Evolutionary conservation across 2,329 filamentous ascomycete species (phyloP).

Genomic region (Venturia carpophila): DNA sequence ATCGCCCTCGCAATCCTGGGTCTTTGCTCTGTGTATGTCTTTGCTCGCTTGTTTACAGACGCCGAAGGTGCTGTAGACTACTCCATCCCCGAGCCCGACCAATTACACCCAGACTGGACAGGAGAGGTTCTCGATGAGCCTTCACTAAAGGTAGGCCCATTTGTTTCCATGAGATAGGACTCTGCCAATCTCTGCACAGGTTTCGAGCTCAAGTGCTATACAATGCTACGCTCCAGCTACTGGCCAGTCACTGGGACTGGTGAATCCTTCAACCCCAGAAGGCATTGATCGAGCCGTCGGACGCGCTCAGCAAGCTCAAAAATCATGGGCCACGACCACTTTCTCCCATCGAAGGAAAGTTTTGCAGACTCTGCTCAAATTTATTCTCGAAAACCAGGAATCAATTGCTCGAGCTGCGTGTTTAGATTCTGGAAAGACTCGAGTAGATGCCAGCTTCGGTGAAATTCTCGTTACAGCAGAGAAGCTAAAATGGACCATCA

Average conservation of each 20-base stretch:
- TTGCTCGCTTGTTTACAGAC: conserved; percentile 19
- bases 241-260: conserved; percentile 68
- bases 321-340: conserved; percentile 66
- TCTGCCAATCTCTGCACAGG: conserved; percentile 28
- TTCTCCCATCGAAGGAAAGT: conserved; percentile 73
- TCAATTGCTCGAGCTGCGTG: conserved; percentile 78
- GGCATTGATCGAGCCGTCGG: conserved; percentile 73
- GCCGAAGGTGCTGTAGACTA: conserved; percentile 48
- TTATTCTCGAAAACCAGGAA: conserved; percentile 82
- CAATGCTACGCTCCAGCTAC: conserved; percentile 88
- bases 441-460: conserved; percentile 86
- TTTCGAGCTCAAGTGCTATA: conserved; percentile 58
- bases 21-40: conserved; percentile 13
- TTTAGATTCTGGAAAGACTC: conserved; percentile 91
- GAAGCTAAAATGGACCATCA: conserved; percentile 89
- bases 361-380: conserved; percentile 69
- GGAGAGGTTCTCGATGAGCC: conserved; percentile 52
- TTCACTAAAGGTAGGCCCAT: conserved; percentile 47
- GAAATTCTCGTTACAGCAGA: conserved; percentile 92
- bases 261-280: conserved; percentile 67
- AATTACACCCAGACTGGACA: conserved; percentile 47
- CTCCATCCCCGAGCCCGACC: conserved; percentile 53
- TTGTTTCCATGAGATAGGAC: neutral
- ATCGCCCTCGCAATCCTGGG: conserved; percentile 4
- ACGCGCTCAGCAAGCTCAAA: conserved; percentile 66